A percentile compares a stretch with the other conserved stretches of the same genome.
phyloP scores from a whole-genome alignment of 2,329 filamentous ascomycete species.

The Aspergillus pseudonomiae region DNA sequence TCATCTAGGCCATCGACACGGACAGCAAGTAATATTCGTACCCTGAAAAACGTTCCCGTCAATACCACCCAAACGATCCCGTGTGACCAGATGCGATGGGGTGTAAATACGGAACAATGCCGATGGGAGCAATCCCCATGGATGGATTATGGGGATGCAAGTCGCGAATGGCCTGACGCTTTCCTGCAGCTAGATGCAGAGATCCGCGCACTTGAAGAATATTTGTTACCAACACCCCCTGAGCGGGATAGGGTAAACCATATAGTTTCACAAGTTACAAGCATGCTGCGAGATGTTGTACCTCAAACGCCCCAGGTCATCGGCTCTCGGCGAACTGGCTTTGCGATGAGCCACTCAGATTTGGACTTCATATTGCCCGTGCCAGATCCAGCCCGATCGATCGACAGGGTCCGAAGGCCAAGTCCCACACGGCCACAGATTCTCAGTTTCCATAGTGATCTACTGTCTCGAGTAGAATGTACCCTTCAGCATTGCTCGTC shows the following conservation, averaged over 20 bases:
- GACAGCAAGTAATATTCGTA: neutral
- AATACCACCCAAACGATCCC: neutral
- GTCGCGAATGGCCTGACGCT: constrained; percentile 21
- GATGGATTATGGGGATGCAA: constrained; percentile 30
- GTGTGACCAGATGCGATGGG: constrained; percentile 11
- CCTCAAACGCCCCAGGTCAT: constrained; percentile 47
- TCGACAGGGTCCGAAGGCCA: constrained; percentile 30
- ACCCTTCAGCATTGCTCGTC: constrained; percentile 24
- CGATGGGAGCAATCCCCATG: constrained; percentile 35
- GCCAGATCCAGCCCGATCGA: constrained; percentile 26
- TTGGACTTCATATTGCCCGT: constrained; percentile 54
- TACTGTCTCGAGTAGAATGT: constrained; percentile 28
- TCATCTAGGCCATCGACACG: neutral
- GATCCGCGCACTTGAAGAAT: constrained; percentile 49
- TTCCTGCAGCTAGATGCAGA: constrained; percentile 46
- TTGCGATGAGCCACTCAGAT: constrained; percentile 57
- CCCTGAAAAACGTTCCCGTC: neutral
- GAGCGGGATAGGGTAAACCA: constrained; percentile 42
- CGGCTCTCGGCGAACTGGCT: constrained; percentile 57
- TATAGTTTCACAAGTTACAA: constrained; percentile 32
- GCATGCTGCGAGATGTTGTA: constrained; percentile 30
- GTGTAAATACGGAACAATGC: constrained; percentile 14
- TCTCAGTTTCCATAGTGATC: constrained; percentile 24
- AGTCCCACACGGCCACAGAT: constrained; percentile 39
- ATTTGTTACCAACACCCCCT: constrained; percentile 44